Conservation (phyloP, 2,329 filamentous ascomycete genomes). For the Xylaria sp. region DNA sequence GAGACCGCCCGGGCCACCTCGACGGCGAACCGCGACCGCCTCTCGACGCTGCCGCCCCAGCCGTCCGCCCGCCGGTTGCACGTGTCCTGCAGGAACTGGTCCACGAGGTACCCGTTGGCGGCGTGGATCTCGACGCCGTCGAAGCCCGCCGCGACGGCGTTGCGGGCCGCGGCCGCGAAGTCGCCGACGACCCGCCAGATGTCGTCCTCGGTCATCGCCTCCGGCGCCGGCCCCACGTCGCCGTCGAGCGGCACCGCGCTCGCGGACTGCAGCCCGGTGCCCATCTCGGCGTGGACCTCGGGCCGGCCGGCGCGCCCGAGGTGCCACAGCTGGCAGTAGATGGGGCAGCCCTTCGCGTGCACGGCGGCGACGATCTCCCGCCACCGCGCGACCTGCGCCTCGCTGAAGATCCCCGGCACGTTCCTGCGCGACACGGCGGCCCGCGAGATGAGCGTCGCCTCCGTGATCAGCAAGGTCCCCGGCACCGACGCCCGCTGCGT, state of each 20-base stretch:
- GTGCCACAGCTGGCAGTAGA: constrained; percentile 68
- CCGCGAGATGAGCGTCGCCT: constrained; percentile 57
- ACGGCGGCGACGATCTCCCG: constrained; percentile 62
- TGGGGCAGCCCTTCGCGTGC: constrained; percentile 62
- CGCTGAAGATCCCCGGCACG: constrained; percentile 60
- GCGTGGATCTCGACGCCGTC: constrained; percentile 62
- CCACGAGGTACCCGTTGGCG: constrained; percentile 55
- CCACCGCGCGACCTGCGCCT: constrained; percentile 63
- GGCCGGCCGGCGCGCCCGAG: constrained; percentile 56
- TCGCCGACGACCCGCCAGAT: constrained; percentile 66
- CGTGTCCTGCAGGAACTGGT: constrained; percentile 59
- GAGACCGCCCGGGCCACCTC: constrained; percentile 57
- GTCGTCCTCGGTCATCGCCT: constrained; percentile 66
- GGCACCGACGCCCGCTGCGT: constrained; percentile 39
- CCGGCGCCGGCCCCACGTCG: constrained; percentile 56
- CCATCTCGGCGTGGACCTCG: constrained; percentile 43
- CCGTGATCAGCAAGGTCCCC: constrained; percentile 56
- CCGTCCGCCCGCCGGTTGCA: constrained; percentile 58
- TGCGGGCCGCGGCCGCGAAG: constrained; percentile 57
- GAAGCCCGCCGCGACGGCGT: constrained; percentile 65
- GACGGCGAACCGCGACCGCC: constrained; percentile 54
- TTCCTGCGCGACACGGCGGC: constrained; percentile 49
- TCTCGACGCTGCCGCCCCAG: constrained; percentile 60
- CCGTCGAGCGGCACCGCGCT: constrained; percentile 49
- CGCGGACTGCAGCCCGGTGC: constrained; percentile 50